Percentiles rank a stretch among this genome's conserved stretches.
phyloP scores from a whole-genome alignment of 1,284 basidiomycete species.

The Heterobasidion annosum region DNA sequence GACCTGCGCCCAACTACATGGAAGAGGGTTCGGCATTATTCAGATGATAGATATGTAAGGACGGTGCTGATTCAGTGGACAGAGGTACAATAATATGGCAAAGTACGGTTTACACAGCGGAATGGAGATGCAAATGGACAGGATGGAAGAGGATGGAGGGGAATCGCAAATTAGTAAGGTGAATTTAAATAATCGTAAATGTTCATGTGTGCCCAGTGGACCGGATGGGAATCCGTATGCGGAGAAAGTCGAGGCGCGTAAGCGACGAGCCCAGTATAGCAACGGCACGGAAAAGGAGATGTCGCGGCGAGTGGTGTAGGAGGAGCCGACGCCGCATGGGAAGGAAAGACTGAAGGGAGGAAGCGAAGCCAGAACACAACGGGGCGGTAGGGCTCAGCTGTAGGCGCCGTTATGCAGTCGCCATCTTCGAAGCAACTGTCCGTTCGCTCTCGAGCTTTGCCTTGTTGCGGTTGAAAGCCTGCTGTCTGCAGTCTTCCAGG shows the following conservation, averaged over 20 bases:
- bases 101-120: neutral
- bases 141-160: neutral
- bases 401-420: constrained; percentile 46
- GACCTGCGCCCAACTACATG: no score
- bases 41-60: no score
- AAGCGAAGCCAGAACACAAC: neutral
- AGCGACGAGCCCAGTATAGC: neutral
- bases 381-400: neutral
- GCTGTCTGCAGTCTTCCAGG: constrained; percentile 72
- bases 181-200: neutral
- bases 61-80: neutral
- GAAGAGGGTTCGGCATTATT: no score
- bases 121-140: neutral
- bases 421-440: constrained; percentile 80
- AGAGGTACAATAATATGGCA: neutral
- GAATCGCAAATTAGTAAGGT: neutral
- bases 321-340: neutral
- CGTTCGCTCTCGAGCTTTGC: constrained; percentile 77
- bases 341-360: constrained; percentile 7
- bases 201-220: neutral
- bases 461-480: constrained; percentile 83
- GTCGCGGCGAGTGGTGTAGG: neutral
- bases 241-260: no score
- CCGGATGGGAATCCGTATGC: neutral
- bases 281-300: neutral